Evolutionary conservation across 805 yeast genomes (phyloP), one percentile per base, ranked within the genome.

Genomic region (Metschnikowia continentalis): DNA sequence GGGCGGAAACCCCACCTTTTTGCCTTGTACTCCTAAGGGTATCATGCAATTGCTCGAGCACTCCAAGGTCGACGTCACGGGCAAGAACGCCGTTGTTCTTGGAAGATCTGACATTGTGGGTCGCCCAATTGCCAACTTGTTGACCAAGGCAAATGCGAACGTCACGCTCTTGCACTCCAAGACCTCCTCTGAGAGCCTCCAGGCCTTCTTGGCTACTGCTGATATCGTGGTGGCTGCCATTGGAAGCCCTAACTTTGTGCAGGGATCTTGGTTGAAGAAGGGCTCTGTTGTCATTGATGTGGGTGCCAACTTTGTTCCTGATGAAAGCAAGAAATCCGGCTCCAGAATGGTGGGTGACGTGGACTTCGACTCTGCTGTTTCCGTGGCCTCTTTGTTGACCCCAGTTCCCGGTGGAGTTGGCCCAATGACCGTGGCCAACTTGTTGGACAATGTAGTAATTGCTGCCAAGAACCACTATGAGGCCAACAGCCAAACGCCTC

Each of bases 361-460:
- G 51, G 89, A 86, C 51, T 86, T 76, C 57, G 82, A 76, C 44
- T 69, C 77, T 35, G 82, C 84, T 50, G 66, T 70, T 37, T 69
- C 72, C 47, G 79, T 75, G 56, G 84, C 90, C 4, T 75, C 84
- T 6, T 76, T 77, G 60, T 75, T 87, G 56, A 88, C 95, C n/a
- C 95, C 95, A 8, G 95, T 88, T 52, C 95, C 95, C 47, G 95
- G 95, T 66, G 95, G 95, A 58, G 95, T 88, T 56, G 95, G 95
- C 47, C 95, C 95, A 64, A 88, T 88, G 95, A 88, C 95, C 13
- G 92, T 88, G 42, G 94, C 94, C 26, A 84, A 84, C 82, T 73
- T 88, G 50, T 80, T 86, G 66, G 82, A 82, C 57, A 88, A 88
- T 65, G 90, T 87, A 30, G 72, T 83, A 36, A 69, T 75, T 49